Conservation (phyloP, 805 yeast species). For the Suhomyces pyralidae region DNA sequence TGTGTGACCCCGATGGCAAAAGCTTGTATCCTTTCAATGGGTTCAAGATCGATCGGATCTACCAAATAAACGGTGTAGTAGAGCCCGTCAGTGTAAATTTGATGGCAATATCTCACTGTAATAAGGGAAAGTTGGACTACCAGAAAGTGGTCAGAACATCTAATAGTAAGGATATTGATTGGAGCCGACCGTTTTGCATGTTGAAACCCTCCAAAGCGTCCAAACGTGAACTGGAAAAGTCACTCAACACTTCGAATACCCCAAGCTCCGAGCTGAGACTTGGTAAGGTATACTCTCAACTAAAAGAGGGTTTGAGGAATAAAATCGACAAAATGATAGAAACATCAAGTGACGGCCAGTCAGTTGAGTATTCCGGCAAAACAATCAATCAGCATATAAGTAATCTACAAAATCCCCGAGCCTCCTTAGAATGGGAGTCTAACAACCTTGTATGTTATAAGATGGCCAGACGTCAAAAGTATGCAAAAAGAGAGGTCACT, state of each 20-base stretch:
- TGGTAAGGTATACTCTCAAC: background rate
- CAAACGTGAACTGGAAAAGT: background rate
- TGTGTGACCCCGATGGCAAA: conserved; percentile 33
- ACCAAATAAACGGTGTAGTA: conserved; percentile 35
- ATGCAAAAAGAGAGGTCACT: conserved; percentile 42
- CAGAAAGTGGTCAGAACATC: conserved; percentile 34
- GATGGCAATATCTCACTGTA: conserved; percentile 50
- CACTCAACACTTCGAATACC: background rate
- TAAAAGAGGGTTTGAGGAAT: background rate
- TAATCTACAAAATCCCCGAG: conserved; percentile 18
- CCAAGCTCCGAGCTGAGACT: background rate
- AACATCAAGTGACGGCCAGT: conserved; percentile 15
- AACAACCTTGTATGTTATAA: conserved; percentile 48
- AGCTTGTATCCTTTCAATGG: conserved; percentile 49
- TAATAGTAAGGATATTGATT: conserved; percentile 37
- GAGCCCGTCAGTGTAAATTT: conserved; percentile 33
- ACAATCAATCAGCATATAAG: conserved; percentile 11
- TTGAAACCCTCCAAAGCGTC: conserved; percentile 23
- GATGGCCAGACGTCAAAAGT: conserved; percentile 54
- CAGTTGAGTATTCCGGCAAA: conserved; percentile 22
- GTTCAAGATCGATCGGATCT: conserved; percentile 50
- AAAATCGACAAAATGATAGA: conserved; percentile 14
- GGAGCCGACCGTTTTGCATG: conserved; percentile 49
- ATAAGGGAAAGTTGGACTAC: conserved; percentile 46
- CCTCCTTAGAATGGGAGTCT: conserved; percentile 23